These are phyloP conservation scores for Apiospora sp. DNA, from an alignment of 2,329 filamentous ascomycete species.

Conservation along the genomic window DNA sequence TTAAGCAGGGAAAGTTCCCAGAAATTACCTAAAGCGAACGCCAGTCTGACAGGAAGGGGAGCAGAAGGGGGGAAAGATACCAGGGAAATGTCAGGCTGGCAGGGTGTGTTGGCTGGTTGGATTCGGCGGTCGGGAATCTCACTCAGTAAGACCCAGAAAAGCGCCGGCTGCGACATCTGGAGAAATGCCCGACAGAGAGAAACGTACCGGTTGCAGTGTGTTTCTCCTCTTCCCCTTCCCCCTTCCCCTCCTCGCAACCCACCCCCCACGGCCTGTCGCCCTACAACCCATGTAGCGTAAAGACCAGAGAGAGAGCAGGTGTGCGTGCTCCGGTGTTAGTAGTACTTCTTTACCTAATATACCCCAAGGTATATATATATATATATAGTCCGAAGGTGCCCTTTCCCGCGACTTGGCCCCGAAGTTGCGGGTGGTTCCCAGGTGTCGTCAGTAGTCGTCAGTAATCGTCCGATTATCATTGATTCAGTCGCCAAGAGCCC, in stretches of 20 bases:
- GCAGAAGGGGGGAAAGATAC: not conserved
- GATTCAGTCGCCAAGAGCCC: not conserved
- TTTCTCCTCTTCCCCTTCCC: not conserved
- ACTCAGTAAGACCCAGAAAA: constrained; percentile 5
- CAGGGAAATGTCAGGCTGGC: not conserved
- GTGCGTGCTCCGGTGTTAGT: not conserved
- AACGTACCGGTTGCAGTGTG: not conserved
- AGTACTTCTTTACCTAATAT: not conserved
- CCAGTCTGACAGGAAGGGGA: not conserved
- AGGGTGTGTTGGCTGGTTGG: not conserved
- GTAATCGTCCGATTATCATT: constrained; percentile 7
- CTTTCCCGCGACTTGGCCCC: not conserved
- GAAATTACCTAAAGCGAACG: not conserved
- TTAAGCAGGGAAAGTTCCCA: not conserved
- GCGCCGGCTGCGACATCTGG: not conserved
- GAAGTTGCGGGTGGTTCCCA: not conserved
- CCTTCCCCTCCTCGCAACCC: not conserved
- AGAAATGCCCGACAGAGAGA: not conserved
- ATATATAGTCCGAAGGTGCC: not conserved
- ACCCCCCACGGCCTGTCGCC: not conserved
- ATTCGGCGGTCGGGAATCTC: constrained; percentile 5
- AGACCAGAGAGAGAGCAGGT: not conserved
- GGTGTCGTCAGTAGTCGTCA: not conserved
- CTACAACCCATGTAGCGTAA: not conserved
- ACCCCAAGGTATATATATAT: not conserved